These are phyloP conservation scores for Batrachochytrium dendrobatidis DNA, from an alignment of 371 early-diverging fungal species.

Conservation along the genomic window DNA sequence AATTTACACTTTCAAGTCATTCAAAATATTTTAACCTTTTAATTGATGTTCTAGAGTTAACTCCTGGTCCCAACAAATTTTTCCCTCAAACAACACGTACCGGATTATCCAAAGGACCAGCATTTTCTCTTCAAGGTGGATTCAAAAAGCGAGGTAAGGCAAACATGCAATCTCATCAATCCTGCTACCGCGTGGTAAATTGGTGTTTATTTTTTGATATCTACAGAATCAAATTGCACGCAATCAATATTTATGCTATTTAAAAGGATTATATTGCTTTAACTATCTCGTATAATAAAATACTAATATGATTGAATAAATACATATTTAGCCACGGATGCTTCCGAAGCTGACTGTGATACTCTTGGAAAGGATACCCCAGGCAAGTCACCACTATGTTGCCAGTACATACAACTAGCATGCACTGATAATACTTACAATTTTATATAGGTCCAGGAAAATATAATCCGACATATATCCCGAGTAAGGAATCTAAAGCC, in stretches of 20 bases:
- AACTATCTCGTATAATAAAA: too few species aligned
- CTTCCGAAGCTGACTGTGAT: slow-evolving; percentile 7
- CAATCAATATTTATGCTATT: background rate
- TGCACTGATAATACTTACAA: background rate
- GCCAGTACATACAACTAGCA: background rate
- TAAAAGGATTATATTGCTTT: background rate
- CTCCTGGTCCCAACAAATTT: slow-evolving; percentile 41
- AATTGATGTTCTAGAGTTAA: slow-evolving; percentile 16
- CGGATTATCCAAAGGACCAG: slow-evolving; percentile 39
- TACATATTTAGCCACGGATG: too few species aligned
- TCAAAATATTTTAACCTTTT: too few species aligned
- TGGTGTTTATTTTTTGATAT: too few species aligned
- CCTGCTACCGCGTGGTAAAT: too few species aligned
- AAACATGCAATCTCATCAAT: background rate
- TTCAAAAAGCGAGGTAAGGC: slow-evolving; percentile 30
- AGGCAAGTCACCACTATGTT: slow-evolving; percentile 9
- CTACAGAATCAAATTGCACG: background rate
- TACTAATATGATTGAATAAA: too few species aligned
- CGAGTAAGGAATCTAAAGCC: slow-evolving; percentile 37
- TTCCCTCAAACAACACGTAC: slow-evolving; percentile 42
- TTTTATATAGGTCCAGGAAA: slow-evolving; percentile 37
- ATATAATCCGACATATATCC: slow-evolving; percentile 39
- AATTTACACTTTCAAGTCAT: too few species aligned
- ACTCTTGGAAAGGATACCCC: slow-evolving; percentile 26
- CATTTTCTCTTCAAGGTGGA: slow-evolving; percentile 39